These are phyloP conservation scores for Rubroboletus satanas DNA, from an alignment of 768 basidiomycete genomes.

Conservation along the genomic window DNA sequence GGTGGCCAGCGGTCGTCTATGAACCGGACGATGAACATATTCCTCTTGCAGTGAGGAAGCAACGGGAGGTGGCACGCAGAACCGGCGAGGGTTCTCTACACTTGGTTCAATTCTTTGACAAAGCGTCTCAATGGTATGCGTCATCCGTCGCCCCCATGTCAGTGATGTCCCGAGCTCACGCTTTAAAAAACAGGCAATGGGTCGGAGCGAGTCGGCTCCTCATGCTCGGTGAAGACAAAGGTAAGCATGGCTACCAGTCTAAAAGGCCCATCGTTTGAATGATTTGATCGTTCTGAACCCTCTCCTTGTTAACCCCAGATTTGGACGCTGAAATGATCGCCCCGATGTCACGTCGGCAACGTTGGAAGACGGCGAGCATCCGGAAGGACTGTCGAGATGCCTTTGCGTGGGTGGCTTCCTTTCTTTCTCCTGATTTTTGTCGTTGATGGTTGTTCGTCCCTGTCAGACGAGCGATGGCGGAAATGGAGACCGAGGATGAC, in stretches of 20 bases:
- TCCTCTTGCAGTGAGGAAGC: slow-evolving; percentile 38
- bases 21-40: slow-evolving; percentile 56
- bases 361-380: slow-evolving; percentile 52
- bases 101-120: slow-evolving; percentile 81
- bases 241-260: slow-evolving; percentile 39
- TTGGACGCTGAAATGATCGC: slow-evolving; percentile 64
- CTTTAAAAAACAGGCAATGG: slow-evolving; percentile 47
- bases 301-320: slow-evolving; percentile 34
- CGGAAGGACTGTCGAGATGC: slow-evolving; percentile 58
- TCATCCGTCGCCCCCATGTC: background rate
- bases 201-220: slow-evolving; percentile 53
- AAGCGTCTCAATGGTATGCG: slow-evolving; percentile 55
- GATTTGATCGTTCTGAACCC: background rate
- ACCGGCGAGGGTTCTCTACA: slow-evolving; percentile 45
- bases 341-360: slow-evolving; percentile 47
- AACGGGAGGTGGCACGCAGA: slow-evolving; percentile 28
- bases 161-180: background rate
- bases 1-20: slow-evolving; percentile 83
- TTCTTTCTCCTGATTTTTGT: background rate
- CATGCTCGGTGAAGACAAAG: slow-evolving; percentile 62
- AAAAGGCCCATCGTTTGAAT: background rate
- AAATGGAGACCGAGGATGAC: slow-evolving; percentile 44
- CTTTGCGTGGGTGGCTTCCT: slow-evolving; percentile 47
- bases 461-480: slow-evolving; percentile 40
- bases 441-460: background rate